Conservation (phyloP, 805 yeast species). For the Torulaspora maleeae region DNA sequence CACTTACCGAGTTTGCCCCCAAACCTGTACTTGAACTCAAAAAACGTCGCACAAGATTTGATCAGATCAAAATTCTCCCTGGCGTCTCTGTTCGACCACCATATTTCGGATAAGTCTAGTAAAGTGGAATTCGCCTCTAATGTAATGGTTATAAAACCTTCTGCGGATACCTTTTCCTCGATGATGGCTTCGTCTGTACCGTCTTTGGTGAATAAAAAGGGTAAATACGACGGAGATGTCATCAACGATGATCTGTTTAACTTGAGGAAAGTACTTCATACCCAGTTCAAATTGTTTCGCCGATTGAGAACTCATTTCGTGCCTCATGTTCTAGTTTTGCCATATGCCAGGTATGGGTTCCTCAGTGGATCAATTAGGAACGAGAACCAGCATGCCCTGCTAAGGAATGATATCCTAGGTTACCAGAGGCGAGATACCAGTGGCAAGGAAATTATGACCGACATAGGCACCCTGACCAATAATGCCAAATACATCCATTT, state of each 20-base stretch:
- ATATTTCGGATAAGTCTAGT: slow-evolving; percentile 20
- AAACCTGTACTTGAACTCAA: slow-evolving; percentile 21
- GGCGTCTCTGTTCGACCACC: slow-evolving; percentile 24
- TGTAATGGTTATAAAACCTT: slow-evolving; percentile 59
- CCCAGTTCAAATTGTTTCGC: slow-evolving; percentile 30
- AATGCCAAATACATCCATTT: slow-evolving; percentile 51
- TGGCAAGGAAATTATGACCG: slow-evolving; percentile 15
- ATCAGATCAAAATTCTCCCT: slow-evolving; percentile 25
- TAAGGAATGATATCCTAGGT: slow-evolving; percentile 31
- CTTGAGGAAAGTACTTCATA: slow-evolving; percentile 25
- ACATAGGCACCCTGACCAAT: slow-evolving; percentile 26
- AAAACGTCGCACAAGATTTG: slow-evolving; percentile 31
- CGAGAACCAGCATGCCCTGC: slow-evolving; percentile 21
- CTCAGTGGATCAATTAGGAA: slow-evolving; percentile 30
- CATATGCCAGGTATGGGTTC: slow-evolving; percentile 32
- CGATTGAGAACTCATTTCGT: slow-evolving; percentile 21
- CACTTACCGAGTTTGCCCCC: slow-evolving; percentile 38
- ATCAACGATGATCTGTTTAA: slow-evolving; percentile 30
- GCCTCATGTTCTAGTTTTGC: slow-evolving; percentile 31
- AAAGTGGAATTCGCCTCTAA: slow-evolving; percentile 39
- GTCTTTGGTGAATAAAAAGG: slow-evolving; percentile 13
- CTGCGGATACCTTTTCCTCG: slow-evolving; percentile 25
- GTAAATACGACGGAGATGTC: slow-evolving; percentile 31
- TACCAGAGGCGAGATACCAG: slow-evolving; percentile 21
- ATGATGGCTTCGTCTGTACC: slow-evolving; percentile 26